Percentiles rank a stretch among this genome's conserved stretches.
These are phyloP conservation scores for Aspergillus mulundensis DNA, from an alignment of 495 filamentous ascomycete species.

Conservation along the genomic window DNA sequence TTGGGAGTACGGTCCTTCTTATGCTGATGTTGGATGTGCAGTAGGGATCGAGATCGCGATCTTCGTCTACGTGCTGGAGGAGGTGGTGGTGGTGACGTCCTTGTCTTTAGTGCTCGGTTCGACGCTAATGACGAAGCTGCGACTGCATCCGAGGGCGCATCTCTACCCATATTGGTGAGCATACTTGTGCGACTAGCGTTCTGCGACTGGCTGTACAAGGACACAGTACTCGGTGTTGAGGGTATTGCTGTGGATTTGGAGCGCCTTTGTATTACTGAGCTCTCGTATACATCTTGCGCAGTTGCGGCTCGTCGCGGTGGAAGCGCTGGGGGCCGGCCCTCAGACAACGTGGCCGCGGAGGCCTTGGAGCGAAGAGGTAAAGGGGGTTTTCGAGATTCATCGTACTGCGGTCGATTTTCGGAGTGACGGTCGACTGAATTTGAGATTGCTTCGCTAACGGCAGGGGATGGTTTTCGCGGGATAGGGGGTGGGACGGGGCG, in stretches of 20 bases:
- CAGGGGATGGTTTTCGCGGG: slow-evolving; percentile 11
- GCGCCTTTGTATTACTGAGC: slow-evolving; percentile 9
- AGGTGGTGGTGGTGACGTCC: slow-evolving; percentile 36
- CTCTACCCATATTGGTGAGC: slow-evolving; percentile 36
- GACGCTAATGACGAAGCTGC: slow-evolving; percentile 81
- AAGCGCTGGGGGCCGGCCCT: slow-evolving; percentile 20
- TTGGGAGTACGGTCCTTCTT: slow-evolving; percentile 42
- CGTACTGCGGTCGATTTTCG: background rate
- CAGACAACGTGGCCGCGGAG: slow-evolving; percentile 13
- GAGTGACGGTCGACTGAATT: background rate
- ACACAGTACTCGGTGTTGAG: slow-evolving; percentile 27
- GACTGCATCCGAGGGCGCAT: slow-evolving; percentile 68
- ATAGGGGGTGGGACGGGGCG: slow-evolving; percentile 15
- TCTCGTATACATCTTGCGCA: slow-evolving; percentile 12
- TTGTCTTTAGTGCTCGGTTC: slow-evolving; percentile 56
- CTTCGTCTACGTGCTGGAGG: slow-evolving; percentile 50
- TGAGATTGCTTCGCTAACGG: background rate
- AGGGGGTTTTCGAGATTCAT: slow-evolving; percentile 9
- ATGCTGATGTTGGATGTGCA: slow-evolving; percentile 30
- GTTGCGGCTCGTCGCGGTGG: slow-evolving; percentile 25
- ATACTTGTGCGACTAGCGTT: slow-evolving; percentile 27
- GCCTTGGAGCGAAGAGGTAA: slow-evolving; percentile 10
- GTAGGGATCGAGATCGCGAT: slow-evolving; percentile 37
- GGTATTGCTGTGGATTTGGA: slow-evolving; percentile 14
- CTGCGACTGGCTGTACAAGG: slow-evolving; percentile 24